Evolutionary conservation across 2,329 filamentous ascomycete genomes (phyloP), one percentile per base, ranked within the genome.

Genomic region (Monascus ruber): DNA sequence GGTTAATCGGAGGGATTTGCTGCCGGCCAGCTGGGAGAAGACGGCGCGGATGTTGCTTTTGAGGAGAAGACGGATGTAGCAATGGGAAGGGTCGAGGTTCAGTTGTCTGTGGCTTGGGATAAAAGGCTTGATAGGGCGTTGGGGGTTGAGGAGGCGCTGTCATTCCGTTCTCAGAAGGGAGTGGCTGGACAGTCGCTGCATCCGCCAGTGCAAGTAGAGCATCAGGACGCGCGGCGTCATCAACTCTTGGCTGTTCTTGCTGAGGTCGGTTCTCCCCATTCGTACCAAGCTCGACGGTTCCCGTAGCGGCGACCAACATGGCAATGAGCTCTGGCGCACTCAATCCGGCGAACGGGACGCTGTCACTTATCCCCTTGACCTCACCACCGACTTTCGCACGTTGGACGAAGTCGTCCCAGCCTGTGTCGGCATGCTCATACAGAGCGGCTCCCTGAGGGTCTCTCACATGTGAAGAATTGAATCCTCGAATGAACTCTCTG

Each of bases 81-180:
- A 56, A 46, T 35, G 51, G 42, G 39, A 54, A 59, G 5, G 55
- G 49, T 24, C 57, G 56, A 28, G 54, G 53, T 36, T 63, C 56
- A 25, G 57, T 54, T 17, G 17, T 17, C 17, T 17, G 17, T 17
- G 17, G 17, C 17, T 17, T 17, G 26, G 56, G 50, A 5, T 50
- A 52, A 39, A 53, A 49, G 24, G 42, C 38, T 29, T 51, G 41
- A 25, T 44, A 40, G 26, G 49, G 46, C 31, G 48, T 44, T 31
- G 43, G 35, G 25, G 51, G 52, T 33, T 58, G 58, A 24, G 55
- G 56, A 59, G 49, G 44, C 72, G 47, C 36, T 56, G 36, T 66
- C 63, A 37, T 72, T 60, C 47, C 65, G 47, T 74, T 69, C 38
- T 72, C 56, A 62, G 73, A 70, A 26, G 69, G 64, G 53, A 73